These are phyloP conservation scores for Tylopilus orsonianus DNA, from an alignment of 1,284 basidiomycete genomes.

Conservation along the genomic window DNA sequence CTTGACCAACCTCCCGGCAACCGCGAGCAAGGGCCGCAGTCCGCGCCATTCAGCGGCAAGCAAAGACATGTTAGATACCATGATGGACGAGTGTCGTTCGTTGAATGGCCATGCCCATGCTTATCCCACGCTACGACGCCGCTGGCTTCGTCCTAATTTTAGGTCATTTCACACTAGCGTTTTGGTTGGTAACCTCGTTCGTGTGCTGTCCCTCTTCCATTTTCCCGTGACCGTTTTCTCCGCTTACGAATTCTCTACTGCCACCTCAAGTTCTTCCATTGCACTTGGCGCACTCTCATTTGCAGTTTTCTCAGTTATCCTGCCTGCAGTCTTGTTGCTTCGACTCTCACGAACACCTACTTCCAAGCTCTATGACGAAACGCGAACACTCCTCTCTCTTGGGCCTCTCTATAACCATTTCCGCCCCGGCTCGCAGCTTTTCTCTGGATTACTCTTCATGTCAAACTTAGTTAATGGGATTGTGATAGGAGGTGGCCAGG, in stretches of 20 bases:
- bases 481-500: slow-evolving; percentile 87
- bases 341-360: slow-evolving; percentile 79
- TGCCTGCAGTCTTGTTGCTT: slow-evolving; percentile 75
- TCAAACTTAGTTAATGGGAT: slow-evolving; percentile 82
- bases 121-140: slow-evolving; percentile 33
- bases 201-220: slow-evolving; percentile 89
- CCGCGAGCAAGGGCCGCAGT: slow-evolving; percentile 48
- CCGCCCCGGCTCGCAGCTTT: slow-evolving; percentile 88
- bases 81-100: slow-evolving; percentile 56
- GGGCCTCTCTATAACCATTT: slow-evolving; percentile 98
- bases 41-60: slow-evolving; percentile 50
- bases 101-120: slow-evolving; percentile 38
- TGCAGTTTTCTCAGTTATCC: slow-evolving; percentile 72
- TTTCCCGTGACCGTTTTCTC: slow-evolving; percentile 92
- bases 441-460: slow-evolving; percentile 77
- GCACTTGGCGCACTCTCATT: slow-evolving; percentile 78
- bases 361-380: slow-evolving; percentile 93
- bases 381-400: slow-evolving; percentile 83
- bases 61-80: slow-evolving; percentile 52
- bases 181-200: slow-evolving; percentile 86
- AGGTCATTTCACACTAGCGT: slow-evolving; percentile 77
- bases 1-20: slow-evolving; percentile 25
- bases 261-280: slow-evolving; percentile 45
- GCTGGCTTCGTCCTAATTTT: slow-evolving; percentile 65
- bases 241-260: slow-evolving; percentile 53